Evolutionary conservation across 805 yeast species (phyloP).

Genomic region (Suhomyces pyralidae): DNA sequence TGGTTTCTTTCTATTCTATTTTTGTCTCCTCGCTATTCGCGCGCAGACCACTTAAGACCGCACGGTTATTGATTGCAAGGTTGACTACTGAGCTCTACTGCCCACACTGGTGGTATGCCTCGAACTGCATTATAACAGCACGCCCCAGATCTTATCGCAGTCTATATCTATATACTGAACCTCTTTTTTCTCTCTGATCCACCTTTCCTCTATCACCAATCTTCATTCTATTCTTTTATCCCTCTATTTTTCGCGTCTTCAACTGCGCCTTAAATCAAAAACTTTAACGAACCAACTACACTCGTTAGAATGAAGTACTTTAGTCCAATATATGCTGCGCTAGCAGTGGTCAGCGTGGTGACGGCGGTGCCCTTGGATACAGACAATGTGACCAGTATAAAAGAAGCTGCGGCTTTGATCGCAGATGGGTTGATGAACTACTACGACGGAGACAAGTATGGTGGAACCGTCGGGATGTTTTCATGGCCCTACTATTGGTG

Average conservation of each 20-base stretch:
- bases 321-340: background rate
- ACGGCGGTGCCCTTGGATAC: slow-evolving; percentile 36
- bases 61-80: background rate
- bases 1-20: background rate
- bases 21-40: background rate
- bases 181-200: too few relatives aligned
- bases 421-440: slow-evolving; percentile 78
- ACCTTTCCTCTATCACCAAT: background rate
- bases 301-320: background rate
- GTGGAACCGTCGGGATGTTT: slow-evolving; percentile 86
- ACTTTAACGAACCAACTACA: background rate
- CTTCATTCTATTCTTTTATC: background rate
- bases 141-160: background rate
- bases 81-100: background rate
- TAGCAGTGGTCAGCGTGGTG: slow-evolving; percentile 11
- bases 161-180: too few relatives aligned
- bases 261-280: background rate
- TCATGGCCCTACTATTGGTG: slow-evolving; percentile 94
- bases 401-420: slow-evolving; percentile 55
- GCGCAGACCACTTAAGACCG: background rate
- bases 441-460: slow-evolving; percentile 63
- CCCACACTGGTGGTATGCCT: background rate
- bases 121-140: background rate
- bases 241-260: background rate
- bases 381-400: slow-evolving; percentile 43